phyloP scores from a whole-genome alignment of 2,329 filamentous ascomycete genomes.

The Ambrosiella xylebori region DNA sequence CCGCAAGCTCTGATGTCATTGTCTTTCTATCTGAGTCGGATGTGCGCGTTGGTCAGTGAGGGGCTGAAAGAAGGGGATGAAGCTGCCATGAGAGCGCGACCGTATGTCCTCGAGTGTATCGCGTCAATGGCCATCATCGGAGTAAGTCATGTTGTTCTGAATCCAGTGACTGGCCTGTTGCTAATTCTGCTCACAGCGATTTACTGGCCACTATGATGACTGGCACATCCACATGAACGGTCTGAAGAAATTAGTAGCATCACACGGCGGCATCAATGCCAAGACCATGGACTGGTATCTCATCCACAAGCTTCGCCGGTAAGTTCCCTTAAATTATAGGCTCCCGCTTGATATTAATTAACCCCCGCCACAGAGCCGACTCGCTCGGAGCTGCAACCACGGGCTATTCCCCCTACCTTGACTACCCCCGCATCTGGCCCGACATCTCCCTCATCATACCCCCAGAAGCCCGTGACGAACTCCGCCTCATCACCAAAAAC shows the following conservation, averaged over 20 bases:
- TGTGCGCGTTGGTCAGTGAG: conserved; percentile 12
- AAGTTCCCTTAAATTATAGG: background rate
- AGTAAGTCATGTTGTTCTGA: conserved; percentile 3
- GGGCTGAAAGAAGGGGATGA: conserved; percentile 11
- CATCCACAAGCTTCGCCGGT: conserved; percentile 12
- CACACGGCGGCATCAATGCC: conserved; percentile 7
- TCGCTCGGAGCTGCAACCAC: conserved; percentile 9
- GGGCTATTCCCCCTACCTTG: conserved; percentile 10
- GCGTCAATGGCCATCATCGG: conserved; percentile 12
- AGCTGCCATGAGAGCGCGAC: conserved; percentile 4
- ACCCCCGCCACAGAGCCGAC: conserved; percentile 1
- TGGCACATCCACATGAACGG: conserved; percentile 13
- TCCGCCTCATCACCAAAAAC: conserved; percentile 1
- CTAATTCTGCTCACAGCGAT: conserved; percentile 1
- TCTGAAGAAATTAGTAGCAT: conserved; percentile 9
- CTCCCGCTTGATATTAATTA: background rate
- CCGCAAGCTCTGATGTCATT: conserved; percentile 9
- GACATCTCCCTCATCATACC: conserved; percentile 9
- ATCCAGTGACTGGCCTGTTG: background rate
- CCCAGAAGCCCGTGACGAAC: background rate
- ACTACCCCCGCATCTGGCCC: conserved; percentile 11
- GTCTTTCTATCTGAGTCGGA: conserved; percentile 11
- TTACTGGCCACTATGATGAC: conserved; percentile 11
- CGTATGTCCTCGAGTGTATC: conserved; percentile 13
- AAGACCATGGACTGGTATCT: conserved; percentile 11